Conservation (phyloP, 2,329 filamentous ascomycete species). For the Torrubiella hemipterigena region DNA sequence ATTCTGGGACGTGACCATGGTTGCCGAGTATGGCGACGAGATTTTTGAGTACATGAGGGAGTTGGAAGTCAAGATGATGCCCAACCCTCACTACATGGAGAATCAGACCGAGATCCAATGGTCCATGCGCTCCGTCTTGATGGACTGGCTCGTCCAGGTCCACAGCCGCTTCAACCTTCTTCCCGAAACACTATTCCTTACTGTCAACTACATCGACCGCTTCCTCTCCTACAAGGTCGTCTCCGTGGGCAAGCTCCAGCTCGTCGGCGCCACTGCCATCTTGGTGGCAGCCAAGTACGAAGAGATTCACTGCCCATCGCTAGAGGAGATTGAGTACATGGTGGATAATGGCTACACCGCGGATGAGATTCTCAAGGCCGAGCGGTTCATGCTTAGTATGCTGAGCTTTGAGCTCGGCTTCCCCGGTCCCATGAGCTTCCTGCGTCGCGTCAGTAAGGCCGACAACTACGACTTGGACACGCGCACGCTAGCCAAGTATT, state of each 20-base stretch:
- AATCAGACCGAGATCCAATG: slow-evolving; percentile 95
- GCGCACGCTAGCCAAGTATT: slow-evolving; percentile 91
- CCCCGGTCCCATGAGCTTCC: slow-evolving; percentile 98
- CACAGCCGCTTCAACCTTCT: slow-evolving; percentile 84
- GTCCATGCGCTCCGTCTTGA: slow-evolving; percentile 94
- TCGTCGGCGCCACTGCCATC: slow-evolving; percentile 90
- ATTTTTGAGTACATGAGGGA: slow-evolving; percentile 88
- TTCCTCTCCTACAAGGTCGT: slow-evolving; percentile 93
- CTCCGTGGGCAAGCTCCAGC: slow-evolving; percentile 85
- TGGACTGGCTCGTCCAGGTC: slow-evolving; percentile 97
- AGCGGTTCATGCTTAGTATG: slow-evolving; percentile 97
- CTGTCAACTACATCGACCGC: slow-evolving; percentile 93
- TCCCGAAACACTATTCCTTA: slow-evolving; percentile 88
- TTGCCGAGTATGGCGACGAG: slow-evolving; percentile 90
- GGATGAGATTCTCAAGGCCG: slow-evolving; percentile 92
- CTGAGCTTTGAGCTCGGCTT: slow-evolving; percentile 90
- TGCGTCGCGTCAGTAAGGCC: slow-evolving; percentile 93
- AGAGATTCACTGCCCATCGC: slow-evolving; percentile 94
- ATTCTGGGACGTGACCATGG: slow-evolving; percentile 90
- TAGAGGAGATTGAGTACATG: slow-evolving; percentile 96
- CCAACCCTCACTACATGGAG: slow-evolving; percentile 92
- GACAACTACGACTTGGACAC: slow-evolving; percentile 97
- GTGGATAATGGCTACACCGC: slow-evolving; percentile 81
- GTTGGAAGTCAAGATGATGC: slow-evolving; percentile 80
- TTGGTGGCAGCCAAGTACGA: slow-evolving; percentile 97